Base-by-base conservation (phyloP, 805 yeast species). In the Lachancea waltii region DNA sequence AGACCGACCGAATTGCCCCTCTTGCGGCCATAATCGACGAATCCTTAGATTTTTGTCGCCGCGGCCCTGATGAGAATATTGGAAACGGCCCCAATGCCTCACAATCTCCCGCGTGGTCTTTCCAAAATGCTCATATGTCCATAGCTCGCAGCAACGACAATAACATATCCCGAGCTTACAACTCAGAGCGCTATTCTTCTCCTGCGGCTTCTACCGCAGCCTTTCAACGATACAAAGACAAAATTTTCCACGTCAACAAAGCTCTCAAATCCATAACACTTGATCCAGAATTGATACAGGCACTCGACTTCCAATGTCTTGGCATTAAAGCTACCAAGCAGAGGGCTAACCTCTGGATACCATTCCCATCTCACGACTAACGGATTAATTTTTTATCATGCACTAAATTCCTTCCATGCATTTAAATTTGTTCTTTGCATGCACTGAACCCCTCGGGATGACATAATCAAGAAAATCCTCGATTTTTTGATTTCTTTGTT, bases 281-380 rank as follows among this genome's bases (percentile, higher is more conserved):
- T 25, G 33, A 19, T 16, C 20, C 19, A 10, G 27, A n/a, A 7
- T 16, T 24, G 3, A 19, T 35, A 16, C 26, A 31, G 2, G 15
- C 23, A 3, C 26, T 40, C 3, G 27, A 21, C 5, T 40, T 40
- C 18, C 25, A 33, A n/a, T 40, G 43, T 22, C n/a, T 16, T 3
- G 43, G 39, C n/a, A 21, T 40, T 29, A 40, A 40, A 29, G 14
- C 36, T 21, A 40, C 43, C 13, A 40, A 35, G 26, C 23, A 30
- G 17, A 31, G 43, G 22, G 33, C 40, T 20, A 36, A 36, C 16
- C 7, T 40, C 8, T 35, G 40, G 35, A 28, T 35, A 4, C 40
- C 40, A 4, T 35, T 40, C n/a, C 14, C 29, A 8, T 7, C 21
- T n/a, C 13, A n/a, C 35, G 8, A n/a, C 28, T 23, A 32, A 28